phyloP scores from a whole-genome alignment of 768 basidiomycete species.

The Hortiboletus flavorubellus region DNA sequence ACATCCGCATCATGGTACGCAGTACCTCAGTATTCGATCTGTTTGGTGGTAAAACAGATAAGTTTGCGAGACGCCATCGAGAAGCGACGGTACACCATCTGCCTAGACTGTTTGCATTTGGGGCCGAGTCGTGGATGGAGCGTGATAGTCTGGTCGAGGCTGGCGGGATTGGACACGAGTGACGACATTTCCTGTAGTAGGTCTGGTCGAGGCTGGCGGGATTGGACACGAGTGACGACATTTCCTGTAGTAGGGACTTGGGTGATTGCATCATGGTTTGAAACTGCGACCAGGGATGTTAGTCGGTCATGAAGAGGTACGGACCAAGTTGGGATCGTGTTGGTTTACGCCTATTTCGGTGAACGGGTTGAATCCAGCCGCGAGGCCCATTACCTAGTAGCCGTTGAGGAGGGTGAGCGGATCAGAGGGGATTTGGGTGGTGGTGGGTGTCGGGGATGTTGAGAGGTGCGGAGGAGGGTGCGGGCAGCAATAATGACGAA shows the following conservation, averaged over 20 bases:
- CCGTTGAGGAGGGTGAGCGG: slow-evolving; percentile 83
- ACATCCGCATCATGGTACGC: slow-evolving; percentile 75
- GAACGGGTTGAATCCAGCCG: slow-evolving; percentile 92
- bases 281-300: slow-evolving; percentile 43
- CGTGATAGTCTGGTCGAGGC: slow-evolving; percentile 83
- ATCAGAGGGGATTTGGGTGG: slow-evolving; percentile 58
- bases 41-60: not conserved
- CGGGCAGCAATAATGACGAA: no score
- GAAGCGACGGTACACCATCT: slow-evolving; percentile 49
- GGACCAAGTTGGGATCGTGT: slow-evolving; percentile 92
- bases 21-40: slow-evolving; percentile 78
- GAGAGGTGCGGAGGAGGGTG: no score
- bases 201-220: slow-evolving; percentile 84
- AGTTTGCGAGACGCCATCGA: not conserved
- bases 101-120: slow-evolving; percentile 72
- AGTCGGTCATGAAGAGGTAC: not conserved
- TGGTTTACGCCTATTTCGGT: slow-evolving; percentile 85
- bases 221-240: slow-evolving; percentile 82
- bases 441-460: slow-evolving; percentile 25
- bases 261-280: slow-evolving; percentile 84
- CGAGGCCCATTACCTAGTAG: slow-evolving; percentile 73
- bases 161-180: slow-evolving; percentile 84
- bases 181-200: slow-evolving; percentile 76
- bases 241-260: slow-evolving; percentile 74
- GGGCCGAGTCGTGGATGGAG: slow-evolving; percentile 78